Conservation (phyloP, 1,284 basidiomycete genomes). For the Ceratobasidium sp. region DNA sequence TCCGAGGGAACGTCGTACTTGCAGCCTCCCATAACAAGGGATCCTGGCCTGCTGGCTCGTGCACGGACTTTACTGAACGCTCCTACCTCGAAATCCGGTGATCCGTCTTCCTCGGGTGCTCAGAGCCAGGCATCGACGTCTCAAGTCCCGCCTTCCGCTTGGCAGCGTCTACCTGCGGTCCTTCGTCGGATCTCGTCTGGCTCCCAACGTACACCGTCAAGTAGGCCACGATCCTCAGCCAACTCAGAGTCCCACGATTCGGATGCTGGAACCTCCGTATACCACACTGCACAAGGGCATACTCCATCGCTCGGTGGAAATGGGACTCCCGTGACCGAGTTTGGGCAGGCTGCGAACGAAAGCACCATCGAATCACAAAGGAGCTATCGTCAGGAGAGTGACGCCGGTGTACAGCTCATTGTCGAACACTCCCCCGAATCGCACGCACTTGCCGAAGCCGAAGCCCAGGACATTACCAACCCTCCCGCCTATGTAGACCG, state of each 20-base stretch:
- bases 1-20: too few species aligned
- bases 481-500: neutral
- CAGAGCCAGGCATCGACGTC: neutral
- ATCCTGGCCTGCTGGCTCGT: slow-evolving; percentile 27
- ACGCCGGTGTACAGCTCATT: slow-evolving; percentile 33
- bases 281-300: slow-evolving; percentile 29
- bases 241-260: slow-evolving; percentile 15
- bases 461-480: neutral
- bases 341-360: neutral
- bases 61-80: slow-evolving; percentile 14
- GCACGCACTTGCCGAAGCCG: too few species aligned
- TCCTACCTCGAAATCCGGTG: neutral
- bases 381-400: slow-evolving; percentile 28
- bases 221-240: neutral
- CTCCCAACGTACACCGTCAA: neutral
- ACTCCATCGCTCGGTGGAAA: neutral
- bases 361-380: neutral
- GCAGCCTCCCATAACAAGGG: neutral
- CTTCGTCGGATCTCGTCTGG: slow-evolving; percentile 12
- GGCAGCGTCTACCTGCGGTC: slow-evolving; percentile 21
- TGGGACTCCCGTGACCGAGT: slow-evolving; percentile 25
- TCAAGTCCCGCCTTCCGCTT: slow-evolving; percentile 24
- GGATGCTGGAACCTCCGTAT: slow-evolving; percentile 9
- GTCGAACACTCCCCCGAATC: slow-evolving; percentile 2
- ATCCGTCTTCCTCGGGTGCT: neutral